A percentile compares a stretch with the other conserved stretches of the same genome.
Evolutionary conservation across 768 basidiomycete genomes (phyloP).

Genomic region (Cubamyces sp.): DNA sequence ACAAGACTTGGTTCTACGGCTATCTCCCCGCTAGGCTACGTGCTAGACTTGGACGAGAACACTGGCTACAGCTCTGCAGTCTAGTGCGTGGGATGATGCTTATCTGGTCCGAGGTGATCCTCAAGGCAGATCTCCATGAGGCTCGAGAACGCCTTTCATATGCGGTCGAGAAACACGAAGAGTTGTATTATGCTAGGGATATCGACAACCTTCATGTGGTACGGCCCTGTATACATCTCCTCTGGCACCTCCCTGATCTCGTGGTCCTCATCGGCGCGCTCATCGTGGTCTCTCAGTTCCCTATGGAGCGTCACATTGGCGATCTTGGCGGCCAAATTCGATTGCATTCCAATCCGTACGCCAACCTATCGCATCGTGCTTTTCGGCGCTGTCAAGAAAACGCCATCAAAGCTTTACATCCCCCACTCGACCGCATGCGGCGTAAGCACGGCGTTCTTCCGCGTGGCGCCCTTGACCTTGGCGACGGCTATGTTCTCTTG

Average conservation of each 20-base stretch:
- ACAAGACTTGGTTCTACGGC: constrained; percentile 26
- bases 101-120: constrained; percentile 25
- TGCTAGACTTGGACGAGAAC: constrained; percentile 26
- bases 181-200: constrained; percentile 37
- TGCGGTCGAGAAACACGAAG: constrained; percentile 41
- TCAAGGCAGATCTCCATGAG: constrained; percentile 19
- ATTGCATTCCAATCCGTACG: constrained; percentile 32
- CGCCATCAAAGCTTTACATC: background rate
- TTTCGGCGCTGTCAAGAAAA: background rate
- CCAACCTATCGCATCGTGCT: constrained; percentile 26
- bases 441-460: too few relatives aligned
- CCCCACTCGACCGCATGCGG: background rate
- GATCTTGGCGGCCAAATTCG: constrained; percentile 30
- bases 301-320: constrained; percentile 33
- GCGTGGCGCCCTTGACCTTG: background rate
- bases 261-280: constrained; percentile 26
- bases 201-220: constrained; percentile 37
- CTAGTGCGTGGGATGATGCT: constrained; percentile 29
- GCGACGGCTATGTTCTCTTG: background rate
- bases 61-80: constrained; percentile 35
- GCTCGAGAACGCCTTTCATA: constrained; percentile 33
- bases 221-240: constrained; percentile 36
- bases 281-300: constrained; percentile 20
- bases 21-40: constrained; percentile 34
- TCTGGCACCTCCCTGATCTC: constrained; percentile 36